Evolutionary conservation across 768 basidiomycete genomes (phyloP).

Genomic region (Kwoniella pini): DNA sequence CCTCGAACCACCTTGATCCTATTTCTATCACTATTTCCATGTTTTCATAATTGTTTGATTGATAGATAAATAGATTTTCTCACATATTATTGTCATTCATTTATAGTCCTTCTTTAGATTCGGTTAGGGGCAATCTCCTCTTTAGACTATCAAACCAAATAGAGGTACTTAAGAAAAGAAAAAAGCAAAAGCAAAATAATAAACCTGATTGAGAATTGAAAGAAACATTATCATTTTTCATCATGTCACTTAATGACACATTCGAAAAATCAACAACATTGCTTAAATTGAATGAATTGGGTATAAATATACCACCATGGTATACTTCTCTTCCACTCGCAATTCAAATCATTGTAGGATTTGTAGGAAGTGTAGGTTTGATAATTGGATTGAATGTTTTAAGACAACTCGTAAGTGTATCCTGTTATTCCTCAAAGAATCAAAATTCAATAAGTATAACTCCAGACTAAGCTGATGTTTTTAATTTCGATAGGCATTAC

Average conservation of each 20-base stretch:
- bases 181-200: background rate
- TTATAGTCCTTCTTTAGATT: too few species aligned
- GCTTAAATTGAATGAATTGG: background rate
- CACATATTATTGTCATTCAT: too few species aligned
- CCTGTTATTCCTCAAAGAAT: background rate
- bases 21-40: too few species aligned
- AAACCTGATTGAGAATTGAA: background rate
- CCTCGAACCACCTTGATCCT: slow-evolving; percentile 11
- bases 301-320: slow-evolving; percentile 7
- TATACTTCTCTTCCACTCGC: background rate
- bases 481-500: slow-evolving; percentile 61
- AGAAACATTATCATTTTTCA: background rate
- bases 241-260: background rate
- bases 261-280: background rate
- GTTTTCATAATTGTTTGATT: background rate
- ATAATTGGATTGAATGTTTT: slow-evolving; percentile 72
- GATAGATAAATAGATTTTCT: too few species aligned
- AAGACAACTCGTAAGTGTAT: slow-evolving; percentile 68
- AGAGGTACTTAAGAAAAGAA: too few species aligned
- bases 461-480: background rate
- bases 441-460: too few species aligned
- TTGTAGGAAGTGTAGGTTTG: slow-evolving; percentile 70
- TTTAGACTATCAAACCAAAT: too few species aligned
- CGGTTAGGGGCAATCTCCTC: too few species aligned
- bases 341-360: slow-evolving; percentile 19